A percentile compares a stretch with the other conserved stretches of the same genome.
phyloP scores from a whole-genome alignment of 352 stramenopile genomes.

The Blastocystis sp. region DNA sequence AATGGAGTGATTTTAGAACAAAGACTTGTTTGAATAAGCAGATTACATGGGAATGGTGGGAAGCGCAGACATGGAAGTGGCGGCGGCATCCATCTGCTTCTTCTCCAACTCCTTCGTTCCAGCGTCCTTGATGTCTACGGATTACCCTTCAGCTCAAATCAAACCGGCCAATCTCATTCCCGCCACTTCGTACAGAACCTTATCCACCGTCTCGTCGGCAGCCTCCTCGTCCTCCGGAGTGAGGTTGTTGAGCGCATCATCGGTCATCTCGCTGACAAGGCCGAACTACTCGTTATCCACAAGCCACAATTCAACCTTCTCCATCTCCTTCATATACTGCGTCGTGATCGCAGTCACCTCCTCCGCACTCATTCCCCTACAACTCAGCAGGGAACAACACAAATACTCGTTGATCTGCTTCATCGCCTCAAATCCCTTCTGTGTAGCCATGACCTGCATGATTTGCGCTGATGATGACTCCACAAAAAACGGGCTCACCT shows the following conservation, averaged over 20 bases:
- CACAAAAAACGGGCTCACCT: not conserved
- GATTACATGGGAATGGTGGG: not conserved
- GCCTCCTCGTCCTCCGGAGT: conserved; percentile 44
- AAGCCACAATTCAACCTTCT: not conserved
- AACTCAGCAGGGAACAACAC: not conserved
- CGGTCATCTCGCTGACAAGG: not conserved
- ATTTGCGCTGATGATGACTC: conserved; percentile 4
- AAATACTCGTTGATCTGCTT: conserved; percentile 21
- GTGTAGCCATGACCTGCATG: conserved; percentile 9
- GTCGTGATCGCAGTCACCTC: conserved; percentile 3
- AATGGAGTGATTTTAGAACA: conserved; percentile 49
- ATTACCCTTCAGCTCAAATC: not conserved
- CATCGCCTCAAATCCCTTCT: conserved; percentile 45
- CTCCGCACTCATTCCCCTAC: conserved; percentile 33
- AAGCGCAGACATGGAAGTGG: not conserved
- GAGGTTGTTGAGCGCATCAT: not conserved
- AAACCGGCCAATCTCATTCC: conserved; percentile 7
- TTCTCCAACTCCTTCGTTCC: not conserved
- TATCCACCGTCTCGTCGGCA: conserved; percentile 60
- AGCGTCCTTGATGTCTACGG: not conserved
- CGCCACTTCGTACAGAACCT: conserved; percentile 51
- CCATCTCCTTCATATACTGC: conserved; percentile 31
- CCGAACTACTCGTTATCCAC: not conserved
- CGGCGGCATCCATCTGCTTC: not conserved
- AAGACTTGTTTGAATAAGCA: not conserved